phyloP scores from a whole-genome alignment of 169 alveolate genomes.

The Eimeria mitis region DNA sequence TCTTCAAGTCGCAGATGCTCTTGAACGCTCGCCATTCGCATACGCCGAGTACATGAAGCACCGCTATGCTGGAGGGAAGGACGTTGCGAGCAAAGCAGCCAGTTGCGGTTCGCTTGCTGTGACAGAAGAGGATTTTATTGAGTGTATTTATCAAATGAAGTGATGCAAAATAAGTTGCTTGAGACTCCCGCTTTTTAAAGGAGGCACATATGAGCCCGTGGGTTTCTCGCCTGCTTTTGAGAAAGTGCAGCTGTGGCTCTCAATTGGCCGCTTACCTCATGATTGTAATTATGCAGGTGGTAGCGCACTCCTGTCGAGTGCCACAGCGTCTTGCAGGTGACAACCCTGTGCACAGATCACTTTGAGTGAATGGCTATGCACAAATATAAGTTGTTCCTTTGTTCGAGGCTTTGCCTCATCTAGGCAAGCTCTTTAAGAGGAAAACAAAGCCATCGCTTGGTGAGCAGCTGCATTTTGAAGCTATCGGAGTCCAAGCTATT shows the following conservation, averaged over 20 bases:
- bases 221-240: not conserved
- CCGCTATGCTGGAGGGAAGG: slow-evolving; percentile 47
- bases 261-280: not conserved
- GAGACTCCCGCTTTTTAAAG: not conserved
- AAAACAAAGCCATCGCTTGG: not conserved
- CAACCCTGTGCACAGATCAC: not conserved
- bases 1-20: slow-evolving; percentile 30
- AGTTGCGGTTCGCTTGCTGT: slow-evolving; percentile 23
- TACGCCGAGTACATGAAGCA: slow-evolving; percentile 4
- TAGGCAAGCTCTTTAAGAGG: not conserved
- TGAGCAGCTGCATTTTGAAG: not conserved
- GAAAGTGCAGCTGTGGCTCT: not conserved
- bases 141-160: slow-evolving; percentile 4
- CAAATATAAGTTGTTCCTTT: not conserved
- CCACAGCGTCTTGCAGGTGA: not conserved
- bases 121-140: slow-evolving; percentile 22
- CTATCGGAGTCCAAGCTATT: not conserved
- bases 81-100: slow-evolving; percentile 35
- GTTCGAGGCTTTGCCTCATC: not conserved
- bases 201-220: not conserved
- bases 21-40: slow-evolving; percentile 28
- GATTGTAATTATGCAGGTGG: not conserved
- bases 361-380: not conserved
- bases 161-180: not conserved
- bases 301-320: not conserved